These are phyloP conservation scores for Plasmodium yoelii DNA, from an alignment of 169 alveolate genomes.

Conservation along the genomic window DNA sequence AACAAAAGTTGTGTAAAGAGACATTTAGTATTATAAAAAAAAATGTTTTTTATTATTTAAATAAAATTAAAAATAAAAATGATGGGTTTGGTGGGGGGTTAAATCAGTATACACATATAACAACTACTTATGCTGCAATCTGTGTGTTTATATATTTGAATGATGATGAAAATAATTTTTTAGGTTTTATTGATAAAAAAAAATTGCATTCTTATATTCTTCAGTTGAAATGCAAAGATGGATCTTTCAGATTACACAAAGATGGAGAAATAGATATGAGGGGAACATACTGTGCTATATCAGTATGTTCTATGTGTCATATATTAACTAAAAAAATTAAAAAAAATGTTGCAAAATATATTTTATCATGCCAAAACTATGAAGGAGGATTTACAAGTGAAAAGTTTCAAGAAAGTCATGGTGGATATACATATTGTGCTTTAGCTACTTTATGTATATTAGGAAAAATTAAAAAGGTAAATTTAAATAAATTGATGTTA, in stretches of 20 bases:
- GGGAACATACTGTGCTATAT: slow-evolving; percentile 94
- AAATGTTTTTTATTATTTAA: slow-evolving; percentile 51
- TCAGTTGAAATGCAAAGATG: slow-evolving; percentile 90
- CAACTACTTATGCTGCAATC: slow-evolving; percentile 94
- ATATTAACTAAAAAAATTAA: slow-evolving; percentile 90
- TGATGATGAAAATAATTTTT: slow-evolving; percentile 82
- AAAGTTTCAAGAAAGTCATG: slow-evolving; percentile 97
- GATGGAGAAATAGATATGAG: slow-evolving; percentile 97
- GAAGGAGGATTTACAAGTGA: slow-evolving; percentile 98
- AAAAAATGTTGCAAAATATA: slow-evolving; percentile 90
- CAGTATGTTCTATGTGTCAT: slow-evolving; percentile 92
- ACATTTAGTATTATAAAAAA: slow-evolving; percentile 59
- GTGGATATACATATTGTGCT: slow-evolving; percentile 98
- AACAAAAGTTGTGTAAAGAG: slow-evolving; percentile 38
- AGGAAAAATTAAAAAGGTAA: slow-evolving; percentile 87
- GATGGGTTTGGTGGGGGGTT: slow-evolving; percentile 96
- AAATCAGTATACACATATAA: slow-evolving; percentile 91
- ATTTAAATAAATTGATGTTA: slow-evolving; percentile 86
- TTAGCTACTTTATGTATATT: slow-evolving; percentile 93
- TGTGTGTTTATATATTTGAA: slow-evolving; percentile 80
- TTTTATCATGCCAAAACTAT: slow-evolving; percentile 93
- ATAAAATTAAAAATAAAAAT: slow-evolving; percentile 68
- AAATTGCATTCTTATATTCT: slow-evolving; percentile 90
- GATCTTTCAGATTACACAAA: slow-evolving; percentile 91
- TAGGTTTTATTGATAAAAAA: slow-evolving; percentile 89